Evolutionary conservation across 768 basidiomycete genomes (phyloP), one percentile per base, ranked within the genome.

Genomic region (Cystobasidium onofrii): DNA sequence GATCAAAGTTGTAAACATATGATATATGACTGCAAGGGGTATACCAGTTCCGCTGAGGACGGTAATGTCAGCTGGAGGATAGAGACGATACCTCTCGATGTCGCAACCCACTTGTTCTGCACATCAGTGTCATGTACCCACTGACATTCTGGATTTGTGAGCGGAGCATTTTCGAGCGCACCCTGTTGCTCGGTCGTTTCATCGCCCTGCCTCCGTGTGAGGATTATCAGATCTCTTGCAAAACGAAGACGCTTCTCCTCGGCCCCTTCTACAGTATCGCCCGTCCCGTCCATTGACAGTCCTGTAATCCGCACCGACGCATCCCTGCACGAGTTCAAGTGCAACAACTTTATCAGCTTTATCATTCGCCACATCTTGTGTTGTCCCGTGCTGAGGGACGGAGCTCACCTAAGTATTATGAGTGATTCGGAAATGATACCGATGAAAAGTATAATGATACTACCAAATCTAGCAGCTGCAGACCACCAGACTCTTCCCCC

Each of bases 61-160:
- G 15, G 23, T 9, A 7, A 27, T 52, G 65, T 50, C 41, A 46
- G 43, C 65, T 67, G 33, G 12, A 64, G 15, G 15, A 6, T 15
- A 25, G 17, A 18, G 13, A 17, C 27, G 20, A 23, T n/a, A 39
- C 46, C 9, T 7, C 18, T 12, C 46, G 12, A 50, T 64, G 33
- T 15, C 20, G 4, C 9, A 6, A 10, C 65, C 44, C 31, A 67
- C 65, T 46, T 67, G 27, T 71, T 71, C 29, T 41, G 69, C 12
- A 71, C 69, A 34, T 71, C 69, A 20, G 69, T 71, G 43, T 71
- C 31, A 23, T 55, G 61, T 9, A 61, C 69, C 69, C 69, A 71
- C 27, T 71, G 69, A 27, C 69, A 71, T 25, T 2, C 33, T 64
- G 63, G 46, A n/a, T 50, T 50, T 23, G 31, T 39, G 20, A 27